Evolutionary conservation across 768 basidiomycete species (phyloP), one percentile per base, ranked within the genome.

Genomic region (Boletus rubroflammeus): DNA sequence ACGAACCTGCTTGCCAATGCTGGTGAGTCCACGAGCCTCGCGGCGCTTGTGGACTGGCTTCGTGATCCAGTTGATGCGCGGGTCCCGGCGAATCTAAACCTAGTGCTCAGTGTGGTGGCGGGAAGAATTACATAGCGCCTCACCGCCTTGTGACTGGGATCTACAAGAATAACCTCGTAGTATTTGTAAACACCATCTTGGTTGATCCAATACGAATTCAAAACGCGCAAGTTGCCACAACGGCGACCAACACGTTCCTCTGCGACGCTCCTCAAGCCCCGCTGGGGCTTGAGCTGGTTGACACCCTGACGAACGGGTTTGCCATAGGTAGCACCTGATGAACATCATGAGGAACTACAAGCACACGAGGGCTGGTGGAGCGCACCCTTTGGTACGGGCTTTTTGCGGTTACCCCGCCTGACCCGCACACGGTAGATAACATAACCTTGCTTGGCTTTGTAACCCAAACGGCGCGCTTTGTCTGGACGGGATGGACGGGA

Each of bases 371-470:
- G 9, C 42, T 32, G 5, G 46, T n/a, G 14, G 13, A 31, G 69
- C 77, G 49, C 53, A 93, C 96, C 97, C 82, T 99, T 99, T 67
- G 90, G 90, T 56, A 90, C 96, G 59, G 89, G 94, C 83, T 94
- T 97, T 81, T 99, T 99, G 78, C 97, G 86, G 84, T 98, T 98
- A 72, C 97, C 97, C 60, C 95, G 85, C 67, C 97, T 86, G 61
- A 99, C 96, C 62, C 97, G 91, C 66, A 99, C 79, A 67, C 97
- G 92, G 80, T 99, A 99, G 78, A 99, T 76, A 61, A 98, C 88
- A 72, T 93, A 99, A 66, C 97, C 97, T 77, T 99, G 97, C 84
- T 99, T 99, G 73, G 97, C 94, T 81, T 98, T 99, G 86, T 98
- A 99, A 46, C 97, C 97, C 58, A 99, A 80, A 62, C 95, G 88